Conservation (phyloP, 2,329 filamentous ascomycete genomes). For the Zelopaecilomyces penicillatus region DNA sequence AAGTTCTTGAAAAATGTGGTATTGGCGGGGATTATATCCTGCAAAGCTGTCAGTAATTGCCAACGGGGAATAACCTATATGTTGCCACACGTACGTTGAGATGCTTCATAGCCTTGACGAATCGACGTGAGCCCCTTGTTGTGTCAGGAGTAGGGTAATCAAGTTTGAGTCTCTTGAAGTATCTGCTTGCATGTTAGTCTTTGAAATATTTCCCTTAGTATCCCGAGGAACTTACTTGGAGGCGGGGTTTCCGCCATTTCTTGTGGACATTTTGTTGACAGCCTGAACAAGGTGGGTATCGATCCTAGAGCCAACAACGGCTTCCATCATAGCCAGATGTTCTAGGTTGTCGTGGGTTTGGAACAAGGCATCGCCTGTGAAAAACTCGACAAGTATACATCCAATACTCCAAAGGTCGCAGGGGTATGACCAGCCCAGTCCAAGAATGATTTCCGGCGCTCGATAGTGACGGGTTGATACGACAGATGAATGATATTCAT, state of each 20-base stretch:
- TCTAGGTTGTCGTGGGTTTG: slow-evolving; percentile 67
- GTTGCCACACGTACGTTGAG: slow-evolving; percentile 42
- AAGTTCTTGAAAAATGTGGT: slow-evolving; percentile 54
- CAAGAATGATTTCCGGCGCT: slow-evolving; percentile 62
- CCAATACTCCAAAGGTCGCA: slow-evolving; percentile 70
- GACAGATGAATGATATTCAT: slow-evolving; percentile 64
- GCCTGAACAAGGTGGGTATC: slow-evolving; percentile 47
- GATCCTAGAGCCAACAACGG: slow-evolving; percentile 52
- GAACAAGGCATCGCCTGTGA: slow-evolving; percentile 62
- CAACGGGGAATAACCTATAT: neutral
- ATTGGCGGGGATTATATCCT: slow-evolving; percentile 58
- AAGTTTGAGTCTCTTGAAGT: slow-evolving; percentile 57
- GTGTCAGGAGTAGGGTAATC: slow-evolving; percentile 59
- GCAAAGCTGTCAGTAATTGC: slow-evolving; percentile 3
- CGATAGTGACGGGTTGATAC: slow-evolving; percentile 63
- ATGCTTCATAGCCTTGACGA: slow-evolving; percentile 65
- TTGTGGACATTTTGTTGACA: slow-evolving; percentile 43
- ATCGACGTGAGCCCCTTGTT: slow-evolving; percentile 54
- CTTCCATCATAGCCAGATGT: slow-evolving; percentile 70
- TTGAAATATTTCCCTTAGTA: neutral
- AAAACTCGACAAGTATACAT: slow-evolving; percentile 65
- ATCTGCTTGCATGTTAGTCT: slow-evolving; percentile 32
- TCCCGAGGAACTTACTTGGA: slow-evolving; percentile 43
- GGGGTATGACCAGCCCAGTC: slow-evolving; percentile 62
- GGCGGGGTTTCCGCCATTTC: slow-evolving; percentile 52